Base-by-base conservation (phyloP, 1,284 basidiomycete genomes). In the Malassezia obtusa region DNA sequence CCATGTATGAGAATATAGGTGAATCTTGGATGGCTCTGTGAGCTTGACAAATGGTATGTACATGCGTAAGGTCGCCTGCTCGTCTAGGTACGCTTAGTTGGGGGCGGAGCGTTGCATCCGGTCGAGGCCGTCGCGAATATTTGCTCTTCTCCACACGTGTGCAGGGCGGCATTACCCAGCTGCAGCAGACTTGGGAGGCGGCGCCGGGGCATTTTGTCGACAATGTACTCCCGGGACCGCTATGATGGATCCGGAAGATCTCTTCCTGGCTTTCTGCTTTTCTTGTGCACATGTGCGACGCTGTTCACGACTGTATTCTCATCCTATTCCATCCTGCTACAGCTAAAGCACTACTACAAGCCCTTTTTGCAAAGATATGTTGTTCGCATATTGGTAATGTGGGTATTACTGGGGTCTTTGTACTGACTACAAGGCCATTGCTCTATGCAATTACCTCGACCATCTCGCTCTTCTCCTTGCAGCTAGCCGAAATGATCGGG, bases 401-500 rank as follows among this genome's bases (percentile, higher is more conserved):
- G 24, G 1, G 21, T 43, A 7, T n/a, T 14, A n/a, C n/a, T n/a
- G n/a, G n/a, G n/a, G 24, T 25, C 26, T 19, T 43, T 4, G 22
- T 36, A n/a, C 22, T 52, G 22, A n/a, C 24, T 17, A 22, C 40
- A 22, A 49, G 21, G 36, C 89, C 95, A 3, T 89, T 91, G 2
- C 78, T 96, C 41, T 96, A 96, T 75, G 89, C 84, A 1, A 79
- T 95, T 21, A 82, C 91, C 0, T 92, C 89, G 2, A 79, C 92
- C 63, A 90, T 95, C 60, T 89, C 92, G 1, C 79, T 99, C 44
- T 91, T 91, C 77, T 95, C 90, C 0, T 79, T 96, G 49, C 85
- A 92, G 68, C 87, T 88, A 1, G 92, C 92, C 0, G 95, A 96
- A 77, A 85, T 94, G 63, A 94, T 99, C 63, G 92, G 98, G 73